These are phyloP conservation scores for Colletotrichum lindemuthianum DNA, from an alignment of 2,329 filamentous ascomycete species.

Conservation along the genomic window DNA sequence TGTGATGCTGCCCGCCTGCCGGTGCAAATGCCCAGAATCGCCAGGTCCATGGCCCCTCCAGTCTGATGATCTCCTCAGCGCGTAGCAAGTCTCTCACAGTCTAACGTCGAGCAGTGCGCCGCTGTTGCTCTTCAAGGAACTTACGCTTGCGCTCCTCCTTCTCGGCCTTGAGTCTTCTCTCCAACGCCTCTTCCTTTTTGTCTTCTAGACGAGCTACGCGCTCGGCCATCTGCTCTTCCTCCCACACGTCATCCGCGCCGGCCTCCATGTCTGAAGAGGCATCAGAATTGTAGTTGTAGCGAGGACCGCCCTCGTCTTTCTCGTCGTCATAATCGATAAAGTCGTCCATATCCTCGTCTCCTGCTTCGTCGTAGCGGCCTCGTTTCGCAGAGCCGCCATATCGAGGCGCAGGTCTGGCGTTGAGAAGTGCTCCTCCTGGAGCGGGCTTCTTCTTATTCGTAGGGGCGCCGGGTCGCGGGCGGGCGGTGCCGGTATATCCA, in stretches of 20 bases:
- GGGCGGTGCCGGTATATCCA: constrained; percentile 72
- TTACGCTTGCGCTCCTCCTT: constrained; percentile 66
- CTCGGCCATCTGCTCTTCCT: constrained; percentile 74
- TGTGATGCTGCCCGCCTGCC: constrained; percentile 35
- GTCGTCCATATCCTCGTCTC: constrained; percentile 71
- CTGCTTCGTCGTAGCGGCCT: constrained; percentile 64
- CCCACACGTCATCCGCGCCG: constrained; percentile 76
- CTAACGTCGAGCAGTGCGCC: constrained; percentile 24
- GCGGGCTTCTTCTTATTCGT: constrained; percentile 45
- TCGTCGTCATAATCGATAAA: constrained; percentile 71
- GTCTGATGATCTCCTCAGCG: not conserved
- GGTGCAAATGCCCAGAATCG: constrained; percentile 19
- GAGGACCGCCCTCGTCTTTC: constrained; percentile 47
- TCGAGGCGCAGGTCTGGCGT: constrained; percentile 37
- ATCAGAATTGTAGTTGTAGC: constrained; percentile 69
- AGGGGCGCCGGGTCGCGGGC: constrained; percentile 60
- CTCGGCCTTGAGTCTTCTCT: constrained; percentile 68
- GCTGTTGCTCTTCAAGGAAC: constrained; percentile 43
- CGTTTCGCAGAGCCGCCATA: constrained; percentile 43
- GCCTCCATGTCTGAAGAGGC: constrained; percentile 83
- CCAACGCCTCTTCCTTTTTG: constrained; percentile 69
- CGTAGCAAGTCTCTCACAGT: no score
- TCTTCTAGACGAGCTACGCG: constrained; percentile 74
- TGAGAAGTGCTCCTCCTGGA: constrained; percentile 54
- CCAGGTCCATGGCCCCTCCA: constrained; percentile 14